phyloP scores from a whole-genome alignment of 768 basidiomycete species.

The Phaffia australis region DNA sequence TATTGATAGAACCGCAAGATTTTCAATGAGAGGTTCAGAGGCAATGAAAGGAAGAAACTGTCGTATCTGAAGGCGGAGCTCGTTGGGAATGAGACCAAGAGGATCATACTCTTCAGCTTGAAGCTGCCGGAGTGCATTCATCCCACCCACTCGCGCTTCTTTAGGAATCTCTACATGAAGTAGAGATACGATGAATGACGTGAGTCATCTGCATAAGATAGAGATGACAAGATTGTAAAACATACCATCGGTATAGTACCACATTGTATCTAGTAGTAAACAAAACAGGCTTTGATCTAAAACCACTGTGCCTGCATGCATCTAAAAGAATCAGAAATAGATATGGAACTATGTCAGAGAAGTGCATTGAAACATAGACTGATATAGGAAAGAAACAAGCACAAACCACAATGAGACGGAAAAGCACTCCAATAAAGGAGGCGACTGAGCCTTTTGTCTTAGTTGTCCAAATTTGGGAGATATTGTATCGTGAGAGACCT shows the following conservation, averaged over 20 bases:
- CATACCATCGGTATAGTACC: slow-evolving; percentile 23
- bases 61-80: slow-evolving; percentile 8
- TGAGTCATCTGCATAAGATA: not conserved
- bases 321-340: not conserved
- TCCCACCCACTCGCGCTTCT: not conserved
- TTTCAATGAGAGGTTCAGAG: not conserved
- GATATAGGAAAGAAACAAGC: not conserved
- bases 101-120: slow-evolving; percentile 8
- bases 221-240: not conserved
- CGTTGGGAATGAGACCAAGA: slow-evolving; percentile 2
- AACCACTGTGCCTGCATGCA: slow-evolving; percentile 13
- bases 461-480: slow-evolving; percentile 9
- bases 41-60: slow-evolving; percentile 11
- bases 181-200: not conserved
- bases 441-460: slow-evolving; percentile 7
- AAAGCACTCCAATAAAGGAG: not conserved
- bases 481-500: slow-evolving; percentile 6
- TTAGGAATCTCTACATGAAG: slow-evolving; percentile 16
- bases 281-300: slow-evolving; percentile 13
- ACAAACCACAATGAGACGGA: slow-evolving; percentile 12
- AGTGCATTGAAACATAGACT: not conserved
- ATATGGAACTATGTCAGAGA: not conserved
- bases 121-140: slow-evolving; percentile 5
- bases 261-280: slow-evolving; percentile 21
- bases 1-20: slow-evolving; percentile 1